Base-by-base conservation (phyloP, 2,329 filamentous ascomycete genomes). In the Aspergillus japonicus region DNA sequence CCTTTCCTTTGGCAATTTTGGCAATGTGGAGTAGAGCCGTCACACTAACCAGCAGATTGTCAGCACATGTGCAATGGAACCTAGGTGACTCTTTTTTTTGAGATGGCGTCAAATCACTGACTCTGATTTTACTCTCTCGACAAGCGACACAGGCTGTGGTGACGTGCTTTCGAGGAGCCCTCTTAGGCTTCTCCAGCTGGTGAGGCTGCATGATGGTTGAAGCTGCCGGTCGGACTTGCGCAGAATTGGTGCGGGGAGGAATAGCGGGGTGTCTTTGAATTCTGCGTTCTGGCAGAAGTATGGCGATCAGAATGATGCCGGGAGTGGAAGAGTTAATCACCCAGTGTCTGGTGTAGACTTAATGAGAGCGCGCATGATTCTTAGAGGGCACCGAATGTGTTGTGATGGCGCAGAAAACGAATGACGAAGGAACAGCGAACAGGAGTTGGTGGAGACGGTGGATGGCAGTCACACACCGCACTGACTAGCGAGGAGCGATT, bases 91-190 rank as follows among this genome's bases (percentile, higher is more conserved):
- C 14, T 12, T 12, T 12, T 12, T 12, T 16, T 5, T 50, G 24
- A 11, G n/a, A 60, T 59, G 54, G 47, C 8, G 26, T 14, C 16
- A 14, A n/a, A 42, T 21, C 24, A 53, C 61, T 59, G 69, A 78
- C 77, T 64, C 77, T 75, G 61, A 80, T 75, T 53, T 80, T 80
- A 62, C 77, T 80, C 64, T 80, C 77, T 24, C 77, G 75, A 60
- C 77, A 80, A 24, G 76, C 75, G 31, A 79, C 76, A 57, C 77
- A 80, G 10, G 77, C 77, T 1, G 77, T 79, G 2, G 77, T 79
- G 64, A 79, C 75, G 63, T 80, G 77, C 62, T 77, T 79, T 54
- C 77, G 72, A 24, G 72, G 72, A 5, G 68, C 53, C 44, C 53
- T 26, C 26, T 55, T 55, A n/a, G 53, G 53, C 44, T 33, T 55